Evolutionary conservation across 768 basidiomycete genomes (phyloP).

Genomic region (Sporobolomyces pararoseus): DNA sequence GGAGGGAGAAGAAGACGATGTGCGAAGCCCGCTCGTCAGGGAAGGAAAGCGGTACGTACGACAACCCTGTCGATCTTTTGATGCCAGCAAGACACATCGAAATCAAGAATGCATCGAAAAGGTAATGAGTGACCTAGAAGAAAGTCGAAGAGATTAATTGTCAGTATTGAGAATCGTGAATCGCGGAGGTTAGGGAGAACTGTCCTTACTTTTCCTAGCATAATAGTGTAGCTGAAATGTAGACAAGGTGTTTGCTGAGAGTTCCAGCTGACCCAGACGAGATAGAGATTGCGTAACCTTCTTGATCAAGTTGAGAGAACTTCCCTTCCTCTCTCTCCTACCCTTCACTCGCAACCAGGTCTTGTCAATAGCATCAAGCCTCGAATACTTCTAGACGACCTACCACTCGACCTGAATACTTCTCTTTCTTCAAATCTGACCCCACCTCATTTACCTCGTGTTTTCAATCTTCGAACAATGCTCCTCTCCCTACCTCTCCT

Average conservation of each 20-base stretch:
- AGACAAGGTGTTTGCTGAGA: not conserved
- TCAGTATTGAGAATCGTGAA: not conserved
- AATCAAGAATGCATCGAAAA: conserved; percentile 21
- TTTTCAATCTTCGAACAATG: not conserved
- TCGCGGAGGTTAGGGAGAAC: not conserved
- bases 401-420: no score
- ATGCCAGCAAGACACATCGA: conserved; percentile 21
- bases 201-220: conserved; percentile 7
- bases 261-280: not conserved
- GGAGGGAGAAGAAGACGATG: not conserved
- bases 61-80: conserved; percentile 25
- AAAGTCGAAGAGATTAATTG: no score
- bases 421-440: no score
- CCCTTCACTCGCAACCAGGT: not conserved
- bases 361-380: no score
- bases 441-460: not conserved
- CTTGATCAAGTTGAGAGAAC: not conserved
- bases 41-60: conserved; percentile 8
- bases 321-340: not conserved
- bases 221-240: not conserved
- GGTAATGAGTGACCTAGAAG: conserved; percentile 24
- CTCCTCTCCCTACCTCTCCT: conserved; percentile 6
- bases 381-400: no score
- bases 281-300: not conserved
- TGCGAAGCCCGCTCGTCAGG: no score